These are phyloP conservation scores for Pilobolus umbonatus DNA, from an alignment of 192 early-diverging fungal genomes.

Conservation along the genomic window DNA sequence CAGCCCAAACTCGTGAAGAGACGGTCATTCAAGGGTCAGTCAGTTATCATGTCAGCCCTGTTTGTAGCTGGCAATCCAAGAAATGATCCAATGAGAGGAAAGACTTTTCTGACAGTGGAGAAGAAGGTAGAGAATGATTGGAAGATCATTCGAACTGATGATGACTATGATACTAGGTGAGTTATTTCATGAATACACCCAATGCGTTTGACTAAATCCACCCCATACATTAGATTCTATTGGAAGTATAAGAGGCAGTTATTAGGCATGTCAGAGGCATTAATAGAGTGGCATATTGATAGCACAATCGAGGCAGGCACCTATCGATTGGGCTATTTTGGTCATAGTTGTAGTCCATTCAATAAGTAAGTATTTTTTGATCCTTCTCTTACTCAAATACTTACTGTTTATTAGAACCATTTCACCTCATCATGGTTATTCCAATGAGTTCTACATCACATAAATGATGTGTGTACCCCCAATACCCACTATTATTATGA, in stretches of 20 bases:
- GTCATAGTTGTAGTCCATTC: constrained; percentile 15
- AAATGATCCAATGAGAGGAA: constrained; percentile 19
- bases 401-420: not conserved
- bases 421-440: constrained; percentile 16
- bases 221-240: constrained; percentile 9
- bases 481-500: too few relatives aligned
- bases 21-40: not conserved
- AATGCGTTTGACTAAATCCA: not conserved
- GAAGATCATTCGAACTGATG: constrained; percentile 22
- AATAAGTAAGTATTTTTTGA: constrained; percentile 6
- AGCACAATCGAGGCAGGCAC: not conserved
- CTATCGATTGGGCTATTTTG: constrained; percentile 31
- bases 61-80: constrained; percentile 35
- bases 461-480: too few relatives aligned
- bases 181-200: not conserved
- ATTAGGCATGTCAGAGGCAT: constrained; percentile 22
- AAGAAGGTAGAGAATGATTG: constrained; percentile 7
- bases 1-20: too few relatives aligned
- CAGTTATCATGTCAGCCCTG: not conserved
- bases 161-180: constrained; percentile 29
- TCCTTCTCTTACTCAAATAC: too few relatives aligned
- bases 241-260: constrained; percentile 15
- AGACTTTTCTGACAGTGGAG: constrained; percentile 29
- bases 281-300: constrained; percentile 17
- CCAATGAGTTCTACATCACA: constrained; percentile 10